Base-by-base conservation (phyloP, 2,329 filamentous ascomycete genomes). In the Eutypa lata region DNA sequence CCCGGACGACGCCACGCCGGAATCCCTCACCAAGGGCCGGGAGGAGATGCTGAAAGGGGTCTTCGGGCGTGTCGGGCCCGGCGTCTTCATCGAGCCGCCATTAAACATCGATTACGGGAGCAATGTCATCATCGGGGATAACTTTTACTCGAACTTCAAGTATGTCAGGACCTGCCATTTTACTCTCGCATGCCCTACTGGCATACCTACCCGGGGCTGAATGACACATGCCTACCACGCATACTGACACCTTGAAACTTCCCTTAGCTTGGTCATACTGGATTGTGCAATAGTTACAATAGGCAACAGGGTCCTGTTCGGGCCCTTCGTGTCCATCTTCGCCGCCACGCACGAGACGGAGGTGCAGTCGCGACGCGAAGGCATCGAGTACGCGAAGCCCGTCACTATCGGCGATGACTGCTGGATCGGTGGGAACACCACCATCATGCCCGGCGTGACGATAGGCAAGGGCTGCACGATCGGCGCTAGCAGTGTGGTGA, bases 261-360 rank as follows among this genome's bases (percentile, higher is more conserved):
- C 19, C 11, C 24, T 16, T n/a, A 77, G 75, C 54, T 65, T 79
- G 51, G 82, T 83, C 2, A 86, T 91, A 54, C 73, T 91, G 14
- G 89, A 93, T 65, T 90, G 85, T n/a, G 88, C 83, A 58, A 73
- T 83, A 2, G 85, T 92, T 40, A 74, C 68, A 3, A 87, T 92
- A 46, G 89, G 89, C 0, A 78, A 86, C 24, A 80, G 89, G 26
- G 89, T 88, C 2, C 71, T 89, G 58, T 78, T 92, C 51, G 90
- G 87, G 0, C 87, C 89, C 0, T 86, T 84, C 60, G 87, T 92
- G 0, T 82, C 76, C 48, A 80, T 94, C 51, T 90, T 83, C 64
- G 82, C 83, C 2, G 89, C 82, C 1, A 87, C 83, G 0, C 90
- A 94, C 67, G 88, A 89, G 47, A 74, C 88, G 0, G 87, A 88